phyloP scores from a whole-genome alignment of 2,329 filamentous ascomycete genomes.

The Calonectria crousiana region DNA sequence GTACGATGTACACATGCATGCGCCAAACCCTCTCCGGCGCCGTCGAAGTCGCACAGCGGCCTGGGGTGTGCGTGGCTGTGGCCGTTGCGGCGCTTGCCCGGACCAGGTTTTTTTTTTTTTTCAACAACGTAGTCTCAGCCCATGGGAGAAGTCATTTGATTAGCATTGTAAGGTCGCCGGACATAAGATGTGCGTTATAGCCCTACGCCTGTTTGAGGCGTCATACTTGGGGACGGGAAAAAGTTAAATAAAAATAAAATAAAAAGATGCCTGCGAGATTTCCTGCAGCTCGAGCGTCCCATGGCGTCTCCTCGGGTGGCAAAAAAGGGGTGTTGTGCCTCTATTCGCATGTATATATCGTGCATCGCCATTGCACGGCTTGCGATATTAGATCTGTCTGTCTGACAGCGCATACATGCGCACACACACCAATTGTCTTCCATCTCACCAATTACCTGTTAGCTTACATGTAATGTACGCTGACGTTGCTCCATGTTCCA shows the following conservation, averaged over 20 bases:
- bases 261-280: not conserved
- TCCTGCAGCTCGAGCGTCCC: not conserved
- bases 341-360: slow-evolving; percentile 38
- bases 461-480: not conserved
- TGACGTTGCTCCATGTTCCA: not conserved
- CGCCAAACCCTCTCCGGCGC: slow-evolving; percentile 23
- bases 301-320: slow-evolving; percentile 1
- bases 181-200: slow-evolving; percentile 22
- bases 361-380: slow-evolving; percentile 42
- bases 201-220: slow-evolving; percentile 8
- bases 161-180: slow-evolving; percentile 19
- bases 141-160: slow-evolving; percentile 11
- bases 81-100: slow-evolving; percentile 26
- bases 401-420: slow-evolving; percentile 23
- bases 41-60: slow-evolving; percentile 31
- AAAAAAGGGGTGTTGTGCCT: slow-evolving; percentile 34
- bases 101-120: slow-evolving; percentile 17
- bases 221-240: slow-evolving; percentile 7
- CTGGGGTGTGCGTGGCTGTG: slow-evolving; percentile 30
- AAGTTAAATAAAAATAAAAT: not conserved
- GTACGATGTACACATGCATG: slow-evolving; percentile 29
- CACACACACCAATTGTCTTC: slow-evolving; percentile 6
- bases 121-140: slow-evolving; percentile 8
- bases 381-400: slow-evolving; percentile 44
- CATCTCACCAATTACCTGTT: not conserved